Evolutionary conservation across 306 rosid genomes (phyloP), one percentile per base, ranked within the genome.

Genomic region (Delonix regia): DNA sequence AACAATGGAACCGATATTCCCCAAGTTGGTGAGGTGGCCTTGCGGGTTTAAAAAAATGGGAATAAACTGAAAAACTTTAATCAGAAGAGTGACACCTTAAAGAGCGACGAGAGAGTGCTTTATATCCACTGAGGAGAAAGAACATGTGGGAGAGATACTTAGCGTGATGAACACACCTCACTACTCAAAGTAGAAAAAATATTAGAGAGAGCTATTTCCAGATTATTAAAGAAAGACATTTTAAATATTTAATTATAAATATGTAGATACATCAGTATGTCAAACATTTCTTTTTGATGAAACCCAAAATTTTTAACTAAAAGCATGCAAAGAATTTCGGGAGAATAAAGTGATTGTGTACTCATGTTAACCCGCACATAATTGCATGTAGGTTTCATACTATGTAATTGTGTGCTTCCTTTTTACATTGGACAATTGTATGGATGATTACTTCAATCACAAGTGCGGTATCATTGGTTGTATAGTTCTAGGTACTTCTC

Each of bases 111-210:
- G 33, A 77, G 81, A 57, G 64, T 56, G 59, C 84, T 72, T 85
- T 81, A 78, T 82, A 76, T 63, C 86, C 81, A 42, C 71, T 72
- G 7, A 7, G 39, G 59, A 78, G 67, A 41, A 79, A 61, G 41
- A 61, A 63, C 69, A 33, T n/a, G 69, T 0, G 77, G 8, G 36
- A 12, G 36, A 12, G 64, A 67, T 44, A 48, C 85, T 75, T 83
- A 78, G 94, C 88, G 90, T 87, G 88, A 87, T 12, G 47, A 83
- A 82, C 83, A 91, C 92, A 86, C 63, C 25, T 0, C 64, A 4
- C 63, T 25, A 4, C 63, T 25, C 22, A 61, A 16, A 61, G 67
- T n/a, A 15, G 21, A 30, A 6, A 15, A n/a, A 61, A 15, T 61
- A 27, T 61, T 16, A 61, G 8, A 25, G n/a, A 57, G n/a, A 59